Conservation (phyloP, 169 alveolate genomes). For the Haemoproteus tartakovskyi region DNA sequence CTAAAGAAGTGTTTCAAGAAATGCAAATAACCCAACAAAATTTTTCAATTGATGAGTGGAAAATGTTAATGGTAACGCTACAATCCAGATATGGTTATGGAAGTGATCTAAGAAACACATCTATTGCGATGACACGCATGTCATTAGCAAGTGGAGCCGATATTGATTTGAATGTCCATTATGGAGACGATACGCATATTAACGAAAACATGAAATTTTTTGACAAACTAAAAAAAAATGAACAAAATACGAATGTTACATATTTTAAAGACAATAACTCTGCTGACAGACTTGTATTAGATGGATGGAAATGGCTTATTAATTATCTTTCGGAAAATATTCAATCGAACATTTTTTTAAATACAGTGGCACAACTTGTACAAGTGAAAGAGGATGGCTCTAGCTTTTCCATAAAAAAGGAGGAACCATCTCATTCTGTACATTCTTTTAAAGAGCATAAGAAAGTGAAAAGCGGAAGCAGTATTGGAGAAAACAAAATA, state of each 20-base stretch:
- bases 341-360: conserved; percentile 61
- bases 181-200: conserved; percentile 34
- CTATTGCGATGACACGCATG: conserved; percentile 52
- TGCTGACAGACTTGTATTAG: conserved; percentile 74
- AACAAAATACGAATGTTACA: conserved; percentile 43
- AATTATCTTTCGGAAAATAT: conserved; percentile 52
- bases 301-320: conserved; percentile 81
- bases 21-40: conserved; percentile 19
- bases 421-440: neutral
- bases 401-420: neutral
- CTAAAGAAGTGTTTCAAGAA: conserved; percentile 69
- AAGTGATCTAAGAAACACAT: conserved; percentile 54
- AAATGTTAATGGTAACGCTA: conserved; percentile 57
- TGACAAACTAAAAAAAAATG: conserved; percentile 20
- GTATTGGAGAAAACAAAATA: too few species aligned
- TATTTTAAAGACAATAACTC: conserved; percentile 59
- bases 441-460: conserved; percentile 7
- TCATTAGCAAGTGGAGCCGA: conserved; percentile 16
- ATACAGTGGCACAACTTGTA: conserved; percentile 67
- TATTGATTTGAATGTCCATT: conserved; percentile 37
- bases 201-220: conserved; percentile 55
- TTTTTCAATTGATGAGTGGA: conserved; percentile 56
- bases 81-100: conserved; percentile 66
- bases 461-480: too few species aligned
- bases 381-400: conserved; percentile 15